Percentiles rank a stretch among this genome's conserved stretches.
These are phyloP conservation scores for Phytophthora brassicae DNA, from an alignment of 352 stramenopile species.

Conservation along the genomic window DNA sequence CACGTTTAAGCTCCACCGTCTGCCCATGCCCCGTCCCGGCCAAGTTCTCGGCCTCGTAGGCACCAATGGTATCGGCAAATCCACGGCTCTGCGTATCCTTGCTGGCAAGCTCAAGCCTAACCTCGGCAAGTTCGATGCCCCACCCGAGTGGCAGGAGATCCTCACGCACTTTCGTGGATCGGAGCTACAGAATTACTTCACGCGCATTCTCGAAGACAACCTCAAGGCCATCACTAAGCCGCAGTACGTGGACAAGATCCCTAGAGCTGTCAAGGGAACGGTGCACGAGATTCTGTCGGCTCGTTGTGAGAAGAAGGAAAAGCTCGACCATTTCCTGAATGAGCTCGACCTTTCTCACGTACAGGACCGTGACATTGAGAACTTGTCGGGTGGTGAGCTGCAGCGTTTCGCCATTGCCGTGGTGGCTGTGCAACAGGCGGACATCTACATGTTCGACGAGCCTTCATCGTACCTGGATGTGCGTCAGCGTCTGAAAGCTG, in stretches of 20 bases:
- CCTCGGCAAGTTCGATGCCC: slow-evolving; percentile 95
- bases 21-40: slow-evolving; percentile 97
- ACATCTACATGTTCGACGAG: slow-evolving; percentile 99
- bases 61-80: slow-evolving; percentile 99
- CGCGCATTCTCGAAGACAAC: slow-evolving; percentile 98
- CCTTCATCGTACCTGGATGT: slow-evolving; percentile 99
- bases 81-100: slow-evolving; percentile 99
- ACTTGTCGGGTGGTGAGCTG: slow-evolving; percentile 97
- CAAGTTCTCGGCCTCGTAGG: slow-evolving; percentile 99
- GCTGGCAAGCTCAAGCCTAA: slow-evolving; percentile 99
- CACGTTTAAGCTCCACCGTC: slow-evolving; percentile 99
- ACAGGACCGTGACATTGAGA: slow-evolving; percentile 95
- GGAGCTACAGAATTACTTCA: slow-evolving; percentile 99
- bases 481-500: slow-evolving; percentile 98
- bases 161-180: slow-evolving; percentile 97
- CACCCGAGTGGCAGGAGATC: slow-evolving; percentile 99
- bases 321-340: slow-evolving; percentile 84
- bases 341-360: slow-evolving; percentile 97
- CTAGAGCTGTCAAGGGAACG: slow-evolving; percentile 94
- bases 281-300: slow-evolving; percentile 93
- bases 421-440: slow-evolving; percentile 93
- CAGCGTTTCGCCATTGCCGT: slow-evolving; percentile 99
- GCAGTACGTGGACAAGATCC: slow-evolving; percentile 99
- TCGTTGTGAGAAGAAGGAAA: slow-evolving; percentile 91
- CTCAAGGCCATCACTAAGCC: slow-evolving; percentile 99